Evolutionary conservation across 257 asterid genomes (phyloP), one percentile per base, ranked within the genome.

Genomic region (Scutellaria barbata): DNA sequence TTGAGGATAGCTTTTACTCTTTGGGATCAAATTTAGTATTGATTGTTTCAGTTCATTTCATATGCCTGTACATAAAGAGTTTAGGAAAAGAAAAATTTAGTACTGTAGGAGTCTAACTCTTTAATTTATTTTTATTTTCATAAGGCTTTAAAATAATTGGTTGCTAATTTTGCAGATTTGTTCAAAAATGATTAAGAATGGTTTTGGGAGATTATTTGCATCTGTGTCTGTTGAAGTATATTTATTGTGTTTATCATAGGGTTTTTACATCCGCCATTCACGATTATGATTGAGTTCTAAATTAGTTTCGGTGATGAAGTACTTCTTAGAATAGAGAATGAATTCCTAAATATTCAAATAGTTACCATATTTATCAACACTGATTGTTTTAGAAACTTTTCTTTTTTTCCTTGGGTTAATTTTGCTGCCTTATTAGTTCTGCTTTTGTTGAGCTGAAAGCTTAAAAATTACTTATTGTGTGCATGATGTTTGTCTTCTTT

Each of bases 211-310:
- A 56, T 33, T 8, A 7, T 54, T 13, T 72, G 18, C 8, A 65
- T 61, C 59, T 73, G 54, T 5, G 11, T 25, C 62, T 35, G 55
- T 53, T 66, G 16, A 35, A 33, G 51, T 64, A 17, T 25, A 64
- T 6, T 54, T 64, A 57, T 9, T 68, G 37, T 71, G 54, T 68
- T 58, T 77, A 68, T 80, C 77, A 62, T 71, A 75, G 83, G 3
- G 64, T 62, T 39, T 62, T 39, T 42, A 55, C 41, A 43, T 42
- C 43, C 37, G 58, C 47, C 52, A 41, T 46, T 57, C 59, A 45
- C 46, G 33, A 18, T 55, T 22, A 33, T 71, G 58, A 60, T 60
- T 58, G 10, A 75, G 72, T 58, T 43, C 67, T 46, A 13, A 18
- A 58, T 63, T 8, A 10, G 45, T 37, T 54, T 68, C 30, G 45